Base-by-base conservation (phyloP, 2,329 filamentous ascomycete genomes). In the Beauveria rudraprayagi region DNA sequence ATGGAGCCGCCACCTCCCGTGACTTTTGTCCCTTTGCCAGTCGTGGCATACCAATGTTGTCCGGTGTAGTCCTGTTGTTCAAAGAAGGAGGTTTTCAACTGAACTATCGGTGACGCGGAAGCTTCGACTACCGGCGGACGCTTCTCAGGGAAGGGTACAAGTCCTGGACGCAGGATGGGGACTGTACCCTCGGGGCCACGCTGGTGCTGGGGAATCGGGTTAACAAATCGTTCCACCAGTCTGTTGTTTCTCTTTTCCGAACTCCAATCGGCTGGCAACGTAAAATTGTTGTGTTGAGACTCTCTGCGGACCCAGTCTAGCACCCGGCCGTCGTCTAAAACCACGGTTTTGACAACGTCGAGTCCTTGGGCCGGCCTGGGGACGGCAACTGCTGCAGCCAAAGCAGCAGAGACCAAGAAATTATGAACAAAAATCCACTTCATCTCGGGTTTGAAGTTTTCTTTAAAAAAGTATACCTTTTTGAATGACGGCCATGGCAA, bases 41-140 rank as follows among this genome's bases (percentile, higher is more conserved):
- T 63, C 47, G 55, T 64, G 43, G 66, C 63, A 47, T 66, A 67
- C 66, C 65, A 66, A 43, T 66, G 66, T 47, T 52, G 28, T 17
- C 65, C 65, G 8, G 59, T 58, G 19, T 63, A 51, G 24, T 61
- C 61, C n/a, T 63, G 34, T 16, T 17, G 30, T 48, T 55, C 14
- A n/a, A 26, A 11, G 5, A 19, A 3, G 34, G 22, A 10, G 1
- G 14, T 3, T 8, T 28, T 41, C 6, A 60, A 19, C 3, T 37
- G 3, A 16, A 26, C 11, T 5, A 26, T 14, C 0, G 46, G 16
- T 3, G 17, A 8, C 22, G 28, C 8, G 19, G 26, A 10, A 7
- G 2, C 11, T 2, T 9, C 8, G 22, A 28, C 7, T 9, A 43
- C 52, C 4, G 62, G 65, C 14, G 63, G 61, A 40, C 40, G 56